Conservation (phyloP, 192 early-diverging fungal genomes). For the Coemansia pectinata region DNA sequence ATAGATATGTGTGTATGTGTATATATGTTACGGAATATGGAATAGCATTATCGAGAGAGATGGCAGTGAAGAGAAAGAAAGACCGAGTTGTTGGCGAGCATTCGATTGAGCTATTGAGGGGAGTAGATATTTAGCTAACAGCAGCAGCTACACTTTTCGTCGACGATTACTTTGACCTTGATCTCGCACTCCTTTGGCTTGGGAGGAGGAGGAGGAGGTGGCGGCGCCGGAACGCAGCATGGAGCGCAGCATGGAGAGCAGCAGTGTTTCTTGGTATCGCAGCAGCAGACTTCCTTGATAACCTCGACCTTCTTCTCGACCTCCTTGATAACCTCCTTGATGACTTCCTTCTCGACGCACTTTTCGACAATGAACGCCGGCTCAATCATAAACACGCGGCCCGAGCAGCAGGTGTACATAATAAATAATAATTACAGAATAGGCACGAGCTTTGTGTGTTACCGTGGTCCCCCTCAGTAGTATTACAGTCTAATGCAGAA, state of each 20-base stretch:
- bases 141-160: slow-evolving; percentile 23
- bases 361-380: slow-evolving; percentile 48
- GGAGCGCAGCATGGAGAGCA: background rate
- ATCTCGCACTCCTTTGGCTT: slow-evolving; percentile 42
- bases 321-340: slow-evolving; percentile 42
- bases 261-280: slow-evolving; percentile 13
- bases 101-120: background rate
- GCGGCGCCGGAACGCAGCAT: background rate
- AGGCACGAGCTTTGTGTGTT: background rate
- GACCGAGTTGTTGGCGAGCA: background rate
- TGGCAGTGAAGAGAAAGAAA: background rate
- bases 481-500: background rate
- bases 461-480: background rate
- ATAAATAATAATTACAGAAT: slow-evolving; percentile 21
- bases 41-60: background rate
- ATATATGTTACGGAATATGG: background rate
- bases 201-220: slow-evolving; percentile 14
- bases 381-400: slow-evolving; percentile 48
- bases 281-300: slow-evolving; percentile 41
- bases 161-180: slow-evolving; percentile 40
- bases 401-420: slow-evolving; percentile 43
- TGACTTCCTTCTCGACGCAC: slow-evolving; percentile 42
- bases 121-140: background rate
- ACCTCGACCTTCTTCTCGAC: slow-evolving; percentile 31
- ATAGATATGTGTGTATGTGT: background rate